Evolutionary conservation across 148 eudicot species (phyloP).

Genomic region (Dysphania ambrosioides): DNA sequence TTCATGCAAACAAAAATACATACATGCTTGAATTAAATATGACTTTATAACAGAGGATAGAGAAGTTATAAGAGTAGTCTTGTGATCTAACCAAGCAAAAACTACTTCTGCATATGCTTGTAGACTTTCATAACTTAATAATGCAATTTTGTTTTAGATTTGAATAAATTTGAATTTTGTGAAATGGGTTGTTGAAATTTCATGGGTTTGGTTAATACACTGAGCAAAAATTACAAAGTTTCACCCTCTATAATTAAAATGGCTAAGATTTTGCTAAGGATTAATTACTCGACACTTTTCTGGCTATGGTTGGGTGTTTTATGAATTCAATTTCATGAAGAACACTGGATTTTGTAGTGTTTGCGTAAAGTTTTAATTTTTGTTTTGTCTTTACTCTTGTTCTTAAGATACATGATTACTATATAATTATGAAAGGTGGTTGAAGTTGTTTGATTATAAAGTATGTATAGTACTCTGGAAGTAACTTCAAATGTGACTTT

Average conservation of each 20-base stretch:
- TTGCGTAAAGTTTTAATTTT: conserved; percentile 1
- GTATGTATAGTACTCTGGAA: conserved; percentile 37
- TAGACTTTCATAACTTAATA: no score
- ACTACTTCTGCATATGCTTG: no score
- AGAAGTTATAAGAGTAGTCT: no score
- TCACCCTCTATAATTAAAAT: conserved; percentile 42
- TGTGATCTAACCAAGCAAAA: no score
- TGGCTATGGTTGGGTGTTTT: conserved; percentile 75
- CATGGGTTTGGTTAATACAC: conserved; percentile 34
- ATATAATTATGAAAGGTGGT: conserved; percentile 1
- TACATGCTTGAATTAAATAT: no score
- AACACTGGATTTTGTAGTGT: conserved; percentile 58
- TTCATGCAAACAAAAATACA: no score
- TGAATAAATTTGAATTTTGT: background rate
- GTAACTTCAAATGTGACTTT: no score
- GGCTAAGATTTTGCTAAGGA: conserved; percentile 70
- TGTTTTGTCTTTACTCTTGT: background rate
- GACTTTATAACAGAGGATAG: no score
- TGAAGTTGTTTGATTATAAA: conserved; percentile 2
- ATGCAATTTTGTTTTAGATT: background rate
- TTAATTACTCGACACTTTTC: conserved; percentile 68
- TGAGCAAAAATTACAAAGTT: conserved; percentile 29
- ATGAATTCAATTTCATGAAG: conserved; percentile 64
- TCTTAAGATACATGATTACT: background rate
- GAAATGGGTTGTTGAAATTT: background rate